Evolutionary conservation across 768 basidiomycete species (phyloP), one percentile per base, ranked within the genome.

Genomic region (Auriscalpium microsporum): DNA sequence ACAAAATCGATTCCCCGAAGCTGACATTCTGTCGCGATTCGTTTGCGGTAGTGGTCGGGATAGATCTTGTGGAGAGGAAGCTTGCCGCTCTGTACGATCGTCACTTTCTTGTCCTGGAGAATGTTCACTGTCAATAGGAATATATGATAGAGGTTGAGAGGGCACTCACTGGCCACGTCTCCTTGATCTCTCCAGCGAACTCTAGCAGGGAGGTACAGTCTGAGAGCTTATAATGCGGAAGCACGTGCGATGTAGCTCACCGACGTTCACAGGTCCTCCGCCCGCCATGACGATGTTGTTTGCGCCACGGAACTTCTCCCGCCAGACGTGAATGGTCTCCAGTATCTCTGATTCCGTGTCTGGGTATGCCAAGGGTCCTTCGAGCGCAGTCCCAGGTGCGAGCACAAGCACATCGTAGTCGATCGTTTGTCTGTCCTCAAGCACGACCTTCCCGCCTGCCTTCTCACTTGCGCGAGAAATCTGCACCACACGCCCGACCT

Each of bases 351-450:
- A 55, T 34, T 68, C 64, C 14, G 59, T 54, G 9, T 70, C 64
- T 0, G 80, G 82, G 49, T 84, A 67, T 14, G 68, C 65, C 45
- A 79, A 46, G 0, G 79, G 78, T 0, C 78, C 82, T 11, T 65
- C 61, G 81, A 81, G 87, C 4, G 59, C 67, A 42, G 73, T 75
- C 1, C 87, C 87, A 2, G 84, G 72, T 0, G 83, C 77, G 36
- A 88, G 67, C 38, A 88, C 73, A 45, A 89, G 78, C 19, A 77
- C 67, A 10, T 75, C 74, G 65, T 81, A 89, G 8, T 68, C 64
- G 11, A 87, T 56, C 17, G 48, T 64, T 64, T 81, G 74, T 36
- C 81, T 82, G 57, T 71, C 62, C 59, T 71, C 72, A 9, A 88
- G 73, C 6, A 75, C 68, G 7, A 87, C 73, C 19, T 76, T 71